Conservation (phyloP, 352 stramenopile species). For the Elongisporangium prolatum region DNA sequence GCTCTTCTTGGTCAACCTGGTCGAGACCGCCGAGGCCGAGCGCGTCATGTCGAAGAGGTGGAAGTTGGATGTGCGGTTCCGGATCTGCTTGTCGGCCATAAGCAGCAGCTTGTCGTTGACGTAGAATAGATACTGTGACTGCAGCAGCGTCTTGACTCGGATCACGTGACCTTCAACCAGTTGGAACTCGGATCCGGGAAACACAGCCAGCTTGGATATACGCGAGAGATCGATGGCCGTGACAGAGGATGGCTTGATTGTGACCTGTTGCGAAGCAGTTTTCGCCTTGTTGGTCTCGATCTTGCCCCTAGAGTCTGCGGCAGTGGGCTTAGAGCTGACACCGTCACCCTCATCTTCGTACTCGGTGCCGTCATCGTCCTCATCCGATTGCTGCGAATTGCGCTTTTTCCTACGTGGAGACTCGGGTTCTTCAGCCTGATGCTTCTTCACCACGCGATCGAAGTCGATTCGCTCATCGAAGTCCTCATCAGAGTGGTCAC, state of each 20-base stretch:
- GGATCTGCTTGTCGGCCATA: conserved; percentile 63
- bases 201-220: conserved; percentile 80
- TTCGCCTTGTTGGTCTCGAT: conserved; percentile 11
- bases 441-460: not conserved
- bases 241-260: not conserved
- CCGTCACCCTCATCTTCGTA: conserved; percentile 38
- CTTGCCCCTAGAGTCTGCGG: conserved; percentile 3
- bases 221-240: conserved; percentile 38
- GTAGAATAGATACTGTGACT: conserved; percentile 60
- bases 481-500: conserved; percentile 13
- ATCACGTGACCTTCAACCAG: conserved; percentile 37
- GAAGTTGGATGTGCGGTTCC: conserved; percentile 81
- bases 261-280: not conserved
- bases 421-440: conserved; percentile 16
- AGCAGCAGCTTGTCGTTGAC: conserved; percentile 56
- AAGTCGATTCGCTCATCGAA: conserved; percentile 13
- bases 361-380: conserved; percentile 37
- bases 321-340: conserved; percentile 10
- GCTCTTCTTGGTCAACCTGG: conserved; percentile 80
- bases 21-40: conserved; percentile 25
- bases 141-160: conserved; percentile 51
- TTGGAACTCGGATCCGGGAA: conserved; percentile 47
- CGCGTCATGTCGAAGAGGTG: conserved; percentile 86
- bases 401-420: conserved; percentile 13
- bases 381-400: conserved; percentile 25